A percentile compares a stretch with the other conserved stretches of the same genome.
These are phyloP conservation scores for Babesia bigemina DNA, from an alignment of 169 alveolate species.

Conservation along the genomic window DNA sequence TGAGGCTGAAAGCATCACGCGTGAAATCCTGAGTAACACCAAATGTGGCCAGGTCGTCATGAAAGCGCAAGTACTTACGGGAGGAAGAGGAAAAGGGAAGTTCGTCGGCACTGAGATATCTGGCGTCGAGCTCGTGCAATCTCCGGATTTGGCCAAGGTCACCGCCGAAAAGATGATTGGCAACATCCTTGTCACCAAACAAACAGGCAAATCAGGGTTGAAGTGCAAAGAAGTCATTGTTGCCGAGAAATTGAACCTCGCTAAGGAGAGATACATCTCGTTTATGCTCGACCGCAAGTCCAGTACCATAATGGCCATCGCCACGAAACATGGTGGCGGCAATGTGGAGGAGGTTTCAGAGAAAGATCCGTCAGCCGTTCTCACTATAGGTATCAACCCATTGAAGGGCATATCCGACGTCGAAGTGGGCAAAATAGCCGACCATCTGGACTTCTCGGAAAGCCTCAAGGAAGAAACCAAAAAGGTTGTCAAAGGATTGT, in stretches of 20 bases:
- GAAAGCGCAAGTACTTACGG: slow-evolving; percentile 88
- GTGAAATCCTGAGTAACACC: slow-evolving; percentile 61
- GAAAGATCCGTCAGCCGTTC: slow-evolving; percentile 79
- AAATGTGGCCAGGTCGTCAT: slow-evolving; percentile 70
- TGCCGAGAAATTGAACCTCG: slow-evolving; percentile 80
- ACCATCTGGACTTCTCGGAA: slow-evolving; percentile 71
- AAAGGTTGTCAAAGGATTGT: slow-evolving; percentile 68
- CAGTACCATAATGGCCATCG: slow-evolving; percentile 87
- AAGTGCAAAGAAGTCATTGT: slow-evolving; percentile 83
- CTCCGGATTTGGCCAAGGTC: slow-evolving; percentile 80
- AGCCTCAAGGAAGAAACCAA: slow-evolving; percentile 64
- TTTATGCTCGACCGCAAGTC: slow-evolving; percentile 89
- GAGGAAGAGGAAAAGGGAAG: slow-evolving; percentile 91
- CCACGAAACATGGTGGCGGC: slow-evolving; percentile 89
- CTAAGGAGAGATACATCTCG: slow-evolving; percentile 90
- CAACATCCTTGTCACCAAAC: slow-evolving; percentile 83
- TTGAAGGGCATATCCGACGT: slow-evolving; percentile 80
- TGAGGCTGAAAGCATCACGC: slow-evolving; percentile 79
- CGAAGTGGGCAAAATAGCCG: slow-evolving; percentile 66
- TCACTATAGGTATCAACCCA: slow-evolving; percentile 72
- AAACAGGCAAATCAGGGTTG: slow-evolving; percentile 87
- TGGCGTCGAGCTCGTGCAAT: slow-evolving; percentile 86
- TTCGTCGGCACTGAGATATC: slow-evolving; percentile 82
- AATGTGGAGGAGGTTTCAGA: slow-evolving; percentile 89
- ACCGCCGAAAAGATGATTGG: slow-evolving; percentile 87